phyloP scores from a whole-genome alignment of 2,329 filamentous ascomycete species.

The Metarhizium anisopliae region DNA sequence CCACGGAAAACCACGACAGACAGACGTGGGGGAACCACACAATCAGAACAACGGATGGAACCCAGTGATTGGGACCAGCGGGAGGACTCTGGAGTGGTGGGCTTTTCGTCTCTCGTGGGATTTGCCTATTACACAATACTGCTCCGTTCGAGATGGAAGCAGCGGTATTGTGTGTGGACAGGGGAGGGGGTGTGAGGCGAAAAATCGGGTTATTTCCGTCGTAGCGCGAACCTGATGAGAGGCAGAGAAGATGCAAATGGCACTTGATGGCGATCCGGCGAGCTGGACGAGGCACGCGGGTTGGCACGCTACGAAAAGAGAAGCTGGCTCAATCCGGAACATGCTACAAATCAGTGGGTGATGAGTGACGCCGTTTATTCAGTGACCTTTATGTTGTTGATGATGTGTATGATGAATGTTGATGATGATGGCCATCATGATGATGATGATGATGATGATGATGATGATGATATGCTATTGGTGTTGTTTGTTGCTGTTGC shows the following conservation, averaged over 20 bases:
- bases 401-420: too few species aligned
- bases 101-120: conserved; percentile 14
- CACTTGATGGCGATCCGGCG: conserved; percentile 5
- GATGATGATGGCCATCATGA: too few species aligned
- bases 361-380: too few species aligned
- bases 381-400: not conserved
- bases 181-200: conserved; percentile 16
- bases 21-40: not conserved
- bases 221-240: conserved; percentile 14
- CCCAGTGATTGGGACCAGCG: conserved; percentile 3
- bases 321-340: too few species aligned
- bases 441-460: too few species aligned
- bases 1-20: not conserved
- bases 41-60: not conserved
- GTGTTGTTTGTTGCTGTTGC: too few species aligned
- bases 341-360: too few species aligned
- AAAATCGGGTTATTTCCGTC: conserved; percentile 25
- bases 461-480: too few species aligned
- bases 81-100: conserved; percentile 8
- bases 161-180: conserved; percentile 16
- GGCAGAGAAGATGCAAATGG: conserved; percentile 1
- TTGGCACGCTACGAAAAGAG: not conserved
- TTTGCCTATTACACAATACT: conserved; percentile 13
- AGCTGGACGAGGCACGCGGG: conserved; percentile 1
- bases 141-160: conserved; percentile 14